phyloP scores from a whole-genome alignment of 345 rosid genomes.

The Arabis hirsuta region DNA sequence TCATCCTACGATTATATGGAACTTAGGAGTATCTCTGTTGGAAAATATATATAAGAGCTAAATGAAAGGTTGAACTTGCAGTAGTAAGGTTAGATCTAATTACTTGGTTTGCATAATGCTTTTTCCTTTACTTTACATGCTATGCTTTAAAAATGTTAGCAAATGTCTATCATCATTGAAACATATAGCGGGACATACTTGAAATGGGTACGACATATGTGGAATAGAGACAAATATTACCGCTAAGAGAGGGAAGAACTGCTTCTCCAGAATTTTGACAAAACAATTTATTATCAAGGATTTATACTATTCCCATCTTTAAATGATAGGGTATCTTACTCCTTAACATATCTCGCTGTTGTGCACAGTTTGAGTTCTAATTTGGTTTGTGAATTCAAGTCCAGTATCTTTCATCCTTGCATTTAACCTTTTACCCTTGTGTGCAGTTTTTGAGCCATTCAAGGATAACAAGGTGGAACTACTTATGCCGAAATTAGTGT shows the following conservation, averaged over 20 bases:
- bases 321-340: not conserved
- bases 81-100: constrained; percentile 1
- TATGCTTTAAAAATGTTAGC: not conserved
- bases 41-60: not conserved
- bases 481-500: constrained; percentile 85
- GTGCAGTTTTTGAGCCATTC: constrained; percentile 96
- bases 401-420: constrained; percentile 3
- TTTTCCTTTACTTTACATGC: not conserved
- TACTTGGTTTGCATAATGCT: not conserved
- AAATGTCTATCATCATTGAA: not conserved
- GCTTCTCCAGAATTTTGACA: not conserved
- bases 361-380: not conserved
- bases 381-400: constrained; percentile 14
- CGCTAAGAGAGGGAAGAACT: not conserved
- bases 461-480: constrained; percentile 93
- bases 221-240: not conserved
- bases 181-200: not conserved
- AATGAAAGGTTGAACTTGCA: not conserved
- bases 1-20: not conserved
- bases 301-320: not conserved
- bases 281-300: no score
- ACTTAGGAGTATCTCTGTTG: not conserved
- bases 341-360: not conserved
- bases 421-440: constrained; percentile 16
- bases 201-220: not conserved